These are phyloP conservation scores for Globisporangium abappressorium DNA, from an alignment of 352 stramenopile genomes.

Conservation along the genomic window DNA sequence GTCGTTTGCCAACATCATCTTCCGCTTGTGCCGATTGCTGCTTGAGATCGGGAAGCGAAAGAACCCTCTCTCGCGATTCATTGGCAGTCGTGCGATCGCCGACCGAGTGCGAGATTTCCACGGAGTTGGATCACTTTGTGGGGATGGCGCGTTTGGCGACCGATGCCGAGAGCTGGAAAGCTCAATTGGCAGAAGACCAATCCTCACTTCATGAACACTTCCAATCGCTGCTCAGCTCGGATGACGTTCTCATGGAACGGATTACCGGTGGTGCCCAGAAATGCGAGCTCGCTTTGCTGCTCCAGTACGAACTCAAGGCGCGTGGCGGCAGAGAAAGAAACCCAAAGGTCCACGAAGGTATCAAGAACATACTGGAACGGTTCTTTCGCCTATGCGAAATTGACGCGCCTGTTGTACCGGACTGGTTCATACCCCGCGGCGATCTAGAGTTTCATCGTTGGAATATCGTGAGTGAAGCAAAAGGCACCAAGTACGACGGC, in stretches of 20 bases:
- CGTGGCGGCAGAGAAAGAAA: neutral
- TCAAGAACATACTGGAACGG: neutral
- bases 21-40: neutral
- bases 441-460: slow-evolving; percentile 8
- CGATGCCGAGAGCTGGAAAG: neutral
- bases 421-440: slow-evolving; percentile 9
- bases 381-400: neutral
- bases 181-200: neutral
- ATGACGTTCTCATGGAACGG: neutral
- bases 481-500: neutral
- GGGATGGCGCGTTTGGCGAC: neutral
- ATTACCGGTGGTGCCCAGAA: neutral
- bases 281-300: neutral
- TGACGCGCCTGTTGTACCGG: neutral
- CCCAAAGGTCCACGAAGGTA: neutral
- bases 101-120: neutral
- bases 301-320: neutral
- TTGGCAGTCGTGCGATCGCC: neutral
- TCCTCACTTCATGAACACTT: neutral
- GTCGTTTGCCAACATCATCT: neutral
- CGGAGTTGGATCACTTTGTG: neutral
- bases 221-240: neutral
- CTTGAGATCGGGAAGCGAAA: neutral
- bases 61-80: neutral
- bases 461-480: slow-evolving; percentile 1